These are phyloP conservation scores for Ogataea thermomethanolica DNA, from an alignment of 805 yeast species.

Conservation along the genomic window DNA sequence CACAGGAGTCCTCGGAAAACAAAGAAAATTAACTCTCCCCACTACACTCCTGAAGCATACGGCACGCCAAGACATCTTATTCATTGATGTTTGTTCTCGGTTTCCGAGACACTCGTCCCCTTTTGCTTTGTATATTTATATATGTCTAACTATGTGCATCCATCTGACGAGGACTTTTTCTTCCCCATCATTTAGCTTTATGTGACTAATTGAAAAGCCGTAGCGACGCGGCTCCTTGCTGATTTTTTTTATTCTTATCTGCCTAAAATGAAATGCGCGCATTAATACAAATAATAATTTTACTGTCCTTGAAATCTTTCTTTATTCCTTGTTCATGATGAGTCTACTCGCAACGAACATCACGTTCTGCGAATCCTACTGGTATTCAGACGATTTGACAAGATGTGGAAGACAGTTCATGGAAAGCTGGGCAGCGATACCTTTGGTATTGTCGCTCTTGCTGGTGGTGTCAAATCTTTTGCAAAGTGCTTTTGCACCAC, in stretches of 20 bases:
- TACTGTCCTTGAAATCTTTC: background rate
- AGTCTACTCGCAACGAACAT: slow-evolving; percentile 6
- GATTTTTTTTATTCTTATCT: background rate
- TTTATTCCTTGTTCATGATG: background rate
- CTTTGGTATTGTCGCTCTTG: slow-evolving; percentile 32
- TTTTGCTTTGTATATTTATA: slow-evolving; percentile 12
- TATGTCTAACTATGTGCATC: slow-evolving; percentile 10
- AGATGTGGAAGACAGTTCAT: slow-evolving; percentile 41
- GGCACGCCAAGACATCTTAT: slow-evolving; percentile 6
- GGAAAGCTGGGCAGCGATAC: slow-evolving; percentile 33
- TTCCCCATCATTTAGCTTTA: background rate
- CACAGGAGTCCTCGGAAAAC: slow-evolving; percentile 6
- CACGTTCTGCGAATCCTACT: slow-evolving; percentile 17
- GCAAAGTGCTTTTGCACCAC: background rate
- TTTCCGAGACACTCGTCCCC: background rate
- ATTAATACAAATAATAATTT: background rate
- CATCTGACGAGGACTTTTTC: background rate
- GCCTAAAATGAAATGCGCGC: background rate
- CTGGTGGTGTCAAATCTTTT: slow-evolving; percentile 14
- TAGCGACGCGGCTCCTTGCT: background rate
- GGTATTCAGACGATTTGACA: slow-evolving; percentile 46
- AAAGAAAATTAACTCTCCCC: slow-evolving; percentile 10
- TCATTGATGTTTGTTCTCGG: background rate
- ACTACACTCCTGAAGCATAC: background rate
- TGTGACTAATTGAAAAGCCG: background rate